phyloP scores from a whole-genome alignment of 192 early-diverging fungal species.

The Coemansia reversa region DNA sequence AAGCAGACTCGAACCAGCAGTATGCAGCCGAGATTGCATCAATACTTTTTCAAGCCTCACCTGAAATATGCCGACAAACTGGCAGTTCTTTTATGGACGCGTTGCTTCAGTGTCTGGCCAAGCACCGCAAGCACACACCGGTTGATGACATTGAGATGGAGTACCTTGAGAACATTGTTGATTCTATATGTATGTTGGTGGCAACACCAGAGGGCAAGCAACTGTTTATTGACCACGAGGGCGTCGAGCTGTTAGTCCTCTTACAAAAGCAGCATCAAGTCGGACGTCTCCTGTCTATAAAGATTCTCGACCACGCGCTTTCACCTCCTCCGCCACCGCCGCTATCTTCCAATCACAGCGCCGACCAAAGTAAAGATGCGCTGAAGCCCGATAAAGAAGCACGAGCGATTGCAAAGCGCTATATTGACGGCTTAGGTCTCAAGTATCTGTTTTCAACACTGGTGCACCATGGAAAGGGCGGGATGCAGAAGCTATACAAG shows the following conservation, averaged over 20 bases:
- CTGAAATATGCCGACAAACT: slow-evolving; percentile 53
- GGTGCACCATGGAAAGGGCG: slow-evolving; percentile 72
- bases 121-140: slow-evolving; percentile 70
- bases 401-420: slow-evolving; percentile 62
- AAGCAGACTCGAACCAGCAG: slow-evolving; percentile 74
- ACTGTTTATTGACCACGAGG: slow-evolving; percentile 78
- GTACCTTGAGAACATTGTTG: slow-evolving; percentile 90
- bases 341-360: slow-evolving; percentile 1
- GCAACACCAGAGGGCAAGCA: slow-evolving; percentile 67
- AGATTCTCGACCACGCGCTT: slow-evolving; percentile 80
- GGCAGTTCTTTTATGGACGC: slow-evolving; percentile 62
- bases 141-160: slow-evolving; percentile 83
- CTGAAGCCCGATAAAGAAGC: slow-evolving; percentile 20
- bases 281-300: slow-evolving; percentile 78
- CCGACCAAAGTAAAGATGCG: not conserved
- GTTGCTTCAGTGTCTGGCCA: slow-evolving; percentile 66
- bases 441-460: slow-evolving; percentile 85
- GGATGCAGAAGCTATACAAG: slow-evolving; percentile 78
- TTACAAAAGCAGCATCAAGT: slow-evolving; percentile 83
- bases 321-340: slow-evolving; percentile 22
- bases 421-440: slow-evolving; percentile 80
- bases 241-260: slow-evolving; percentile 87
- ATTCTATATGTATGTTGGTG: slow-evolving; percentile 73
- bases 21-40: slow-evolving; percentile 85
- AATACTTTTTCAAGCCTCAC: slow-evolving; percentile 74